Evolutionary conservation across 805 yeast genomes (phyloP).

Genomic region (Wickerhamiella domercqiae): DNA sequence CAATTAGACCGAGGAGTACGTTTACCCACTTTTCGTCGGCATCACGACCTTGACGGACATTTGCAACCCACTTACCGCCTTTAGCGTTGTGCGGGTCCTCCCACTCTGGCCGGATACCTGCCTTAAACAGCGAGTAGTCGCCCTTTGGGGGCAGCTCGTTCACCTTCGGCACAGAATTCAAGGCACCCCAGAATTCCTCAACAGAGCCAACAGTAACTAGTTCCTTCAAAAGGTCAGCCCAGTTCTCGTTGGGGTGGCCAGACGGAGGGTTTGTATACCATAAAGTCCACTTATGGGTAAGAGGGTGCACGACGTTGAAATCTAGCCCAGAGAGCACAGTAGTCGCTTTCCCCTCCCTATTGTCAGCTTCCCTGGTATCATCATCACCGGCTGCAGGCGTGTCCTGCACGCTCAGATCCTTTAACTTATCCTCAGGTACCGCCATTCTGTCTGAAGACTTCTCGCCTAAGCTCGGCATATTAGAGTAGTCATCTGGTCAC

Average conservation of each 20-base stretch:
- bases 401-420: constrained; percentile 13
- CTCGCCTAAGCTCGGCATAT: too few species aligned
- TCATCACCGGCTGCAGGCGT: background rate
- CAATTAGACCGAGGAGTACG: constrained; percentile 65
- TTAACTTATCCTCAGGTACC: constrained; percentile 10
- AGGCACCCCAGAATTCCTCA: constrained; percentile 98
- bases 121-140: constrained; percentile 89
- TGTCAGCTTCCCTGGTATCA: constrained; percentile 7
- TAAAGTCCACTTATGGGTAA: constrained; percentile 81
- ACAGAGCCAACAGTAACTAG: constrained; percentile 87
- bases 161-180: constrained; percentile 84
- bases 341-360: constrained; percentile 16
- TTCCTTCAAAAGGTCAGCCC: constrained; percentile 87
- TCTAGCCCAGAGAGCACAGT: constrained; percentile 38
- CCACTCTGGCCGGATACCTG: constrained; percentile 96
- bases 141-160: constrained; percentile 80
- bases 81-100: constrained; percentile 74
- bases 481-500: too few species aligned
- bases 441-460: constrained; percentile 1
- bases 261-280: constrained; percentile 95
- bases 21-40: constrained; percentile 81
- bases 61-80: constrained; percentile 92
- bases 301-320: constrained; percentile 72
- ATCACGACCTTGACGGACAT: constrained; percentile 35
- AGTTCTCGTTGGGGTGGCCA: constrained; percentile 52